phyloP scores from a whole-genome alignment of 2,329 filamentous ascomycete species.

The Sporothrix protearum region DNA sequence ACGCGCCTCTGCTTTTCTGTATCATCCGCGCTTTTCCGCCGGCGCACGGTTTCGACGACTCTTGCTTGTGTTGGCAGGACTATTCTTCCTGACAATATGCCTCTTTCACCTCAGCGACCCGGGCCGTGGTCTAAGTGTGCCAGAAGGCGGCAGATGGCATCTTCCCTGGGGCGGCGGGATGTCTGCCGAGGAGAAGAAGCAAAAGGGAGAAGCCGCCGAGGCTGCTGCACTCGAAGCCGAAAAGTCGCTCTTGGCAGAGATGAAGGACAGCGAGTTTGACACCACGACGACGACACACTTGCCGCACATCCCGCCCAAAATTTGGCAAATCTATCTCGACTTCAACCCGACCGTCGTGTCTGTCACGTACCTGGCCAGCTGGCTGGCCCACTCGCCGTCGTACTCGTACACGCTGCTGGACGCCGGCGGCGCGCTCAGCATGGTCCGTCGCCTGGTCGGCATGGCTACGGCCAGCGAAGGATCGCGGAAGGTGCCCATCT shows the following conservation, averaged over 20 bases:
- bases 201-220: neutral
- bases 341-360: conserved; percentile 22
- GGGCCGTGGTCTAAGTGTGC: neutral
- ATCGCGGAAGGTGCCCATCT: conserved; percentile 6
- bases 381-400: conserved; percentile 27
- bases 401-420: conserved; percentile 30
- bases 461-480: conserved; percentile 25
- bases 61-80: neutral
- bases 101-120: neutral
- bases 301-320: conserved; percentile 30
- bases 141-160: neutral
- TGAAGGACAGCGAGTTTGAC: neutral
- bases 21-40: neutral
- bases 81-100: neutral
- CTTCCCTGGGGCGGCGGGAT: neutral
- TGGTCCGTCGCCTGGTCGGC: conserved; percentile 27
- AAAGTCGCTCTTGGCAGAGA: neutral
- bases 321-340: conserved; percentile 32
- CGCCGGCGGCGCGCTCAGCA: conserved; percentile 22
- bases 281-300: conserved; percentile 17
- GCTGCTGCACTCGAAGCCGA: neutral
- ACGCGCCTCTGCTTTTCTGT: neutral
- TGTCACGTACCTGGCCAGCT: conserved; percentile 22
- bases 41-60: neutral
- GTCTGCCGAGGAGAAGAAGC: neutral